Conservation (phyloP, 495 filamentous ascomycete species). For the Margaritispora aquatica region DNA sequence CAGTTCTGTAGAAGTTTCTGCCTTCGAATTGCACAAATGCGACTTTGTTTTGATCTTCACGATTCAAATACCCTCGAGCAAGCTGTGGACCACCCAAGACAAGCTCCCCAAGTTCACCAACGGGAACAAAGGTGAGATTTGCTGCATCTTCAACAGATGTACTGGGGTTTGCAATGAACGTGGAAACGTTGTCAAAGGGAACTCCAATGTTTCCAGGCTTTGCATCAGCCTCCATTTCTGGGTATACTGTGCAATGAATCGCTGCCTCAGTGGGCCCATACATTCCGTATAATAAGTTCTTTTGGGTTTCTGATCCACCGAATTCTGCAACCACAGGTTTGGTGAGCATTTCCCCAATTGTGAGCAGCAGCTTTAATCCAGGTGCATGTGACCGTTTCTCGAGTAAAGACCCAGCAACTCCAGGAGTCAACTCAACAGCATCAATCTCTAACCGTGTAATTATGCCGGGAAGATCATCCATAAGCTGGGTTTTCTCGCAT, state of each 20-base stretch:
- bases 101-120: constrained; percentile 71
- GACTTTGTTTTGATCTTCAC: constrained; percentile 64
- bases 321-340: constrained; percentile 66
- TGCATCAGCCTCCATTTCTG: constrained; percentile 37
- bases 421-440: constrained; percentile 77
- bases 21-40: constrained; percentile 53
- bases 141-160: constrained; percentile 11
- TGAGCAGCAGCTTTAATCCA: constrained; percentile 56
- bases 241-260: constrained; percentile 65
- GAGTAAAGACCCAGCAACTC: constrained; percentile 65
- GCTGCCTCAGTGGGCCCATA: constrained; percentile 84
- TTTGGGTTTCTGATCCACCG: constrained; percentile 37
- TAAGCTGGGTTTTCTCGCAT: constrained; percentile 54
- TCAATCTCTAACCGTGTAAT: constrained; percentile 63
- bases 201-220: constrained; percentile 61
- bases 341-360: constrained; percentile 86
- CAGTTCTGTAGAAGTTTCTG: constrained; percentile 71
- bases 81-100: constrained; percentile 75
- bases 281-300: constrained; percentile 69
- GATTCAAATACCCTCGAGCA: constrained; percentile 76
- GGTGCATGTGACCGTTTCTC: constrained; percentile 55
- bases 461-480: constrained; percentile 60
- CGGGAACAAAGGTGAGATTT: constrained; percentile 47
- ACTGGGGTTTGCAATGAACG: constrained; percentile 52
- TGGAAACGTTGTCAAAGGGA: constrained; percentile 70